These are phyloP conservation scores for Rhynchospora pubera DNA, from an alignment of 176 grass and related monocot species.

Conservation along the genomic window DNA sequence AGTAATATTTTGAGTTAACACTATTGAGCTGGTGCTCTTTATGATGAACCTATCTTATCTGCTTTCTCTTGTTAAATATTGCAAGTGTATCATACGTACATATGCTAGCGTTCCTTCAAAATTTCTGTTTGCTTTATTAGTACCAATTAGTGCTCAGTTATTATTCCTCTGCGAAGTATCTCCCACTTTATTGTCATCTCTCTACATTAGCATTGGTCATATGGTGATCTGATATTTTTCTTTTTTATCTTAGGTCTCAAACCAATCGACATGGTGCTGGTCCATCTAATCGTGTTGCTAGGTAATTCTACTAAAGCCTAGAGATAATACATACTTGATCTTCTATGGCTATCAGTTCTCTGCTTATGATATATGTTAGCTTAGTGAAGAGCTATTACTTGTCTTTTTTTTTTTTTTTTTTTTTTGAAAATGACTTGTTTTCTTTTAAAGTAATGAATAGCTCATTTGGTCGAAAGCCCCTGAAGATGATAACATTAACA, in stretches of 20 bases:
- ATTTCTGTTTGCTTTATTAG: neutral
- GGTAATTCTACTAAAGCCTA: conserved; percentile 30
- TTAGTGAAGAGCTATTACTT: neutral
- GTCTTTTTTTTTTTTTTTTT: too few species aligned
- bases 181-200: neutral
- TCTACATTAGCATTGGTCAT: neutral
- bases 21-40: neutral
- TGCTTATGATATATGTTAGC: neutral
- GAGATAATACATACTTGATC: neutral
- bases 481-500: neutral
- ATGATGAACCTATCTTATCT: neutral
- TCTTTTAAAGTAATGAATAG: neutral
- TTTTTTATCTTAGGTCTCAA: conserved; percentile 38
- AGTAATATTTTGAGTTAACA: neutral
- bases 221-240: neutral
- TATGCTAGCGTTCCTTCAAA: neutral
- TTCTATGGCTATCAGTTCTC: neutral
- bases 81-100: neutral
- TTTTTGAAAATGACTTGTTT: neutral
- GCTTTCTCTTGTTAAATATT: neutral
- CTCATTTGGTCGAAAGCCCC: neutral
- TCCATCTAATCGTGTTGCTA: conserved; percentile 43
- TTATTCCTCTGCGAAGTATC: too few species aligned
- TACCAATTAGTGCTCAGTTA: neutral
- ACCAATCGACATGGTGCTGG: conserved; percentile 37